Base-by-base conservation (phyloP, 1,284 basidiomycete species). In the Leccinum insolens region DNA sequence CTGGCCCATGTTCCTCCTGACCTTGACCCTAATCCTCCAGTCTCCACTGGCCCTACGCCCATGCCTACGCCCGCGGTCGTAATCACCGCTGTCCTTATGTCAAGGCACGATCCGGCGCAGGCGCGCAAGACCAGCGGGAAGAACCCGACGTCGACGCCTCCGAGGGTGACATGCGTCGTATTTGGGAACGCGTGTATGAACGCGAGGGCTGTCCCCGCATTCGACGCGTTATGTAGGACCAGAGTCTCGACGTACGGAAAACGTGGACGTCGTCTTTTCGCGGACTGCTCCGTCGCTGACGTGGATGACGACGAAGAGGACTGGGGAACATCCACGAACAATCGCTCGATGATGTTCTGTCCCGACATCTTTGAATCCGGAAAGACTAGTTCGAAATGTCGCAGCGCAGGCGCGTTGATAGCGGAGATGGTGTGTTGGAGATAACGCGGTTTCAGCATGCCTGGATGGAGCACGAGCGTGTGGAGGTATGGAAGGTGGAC, bases 381-480 rank as follows among this genome's bases (percentile, higher is more conserved):
- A 44, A 79, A 77, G 46, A 78, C 69, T 12, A 77, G 78, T 55
- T 77, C 78, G 28, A 77, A 78, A 31, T 77, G 78, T 46, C 73
- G 78, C 14, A 77, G 72, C 11, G 68, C 69, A 3, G 78, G 76
- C 0, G 74, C 78, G 17, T 71, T 68, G 28, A 76, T 74, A 41
- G 76, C 72, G 7, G 77, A 72, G 20, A 76, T 68, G 17, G 76
- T 75, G 37, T 78, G 71, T 62, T 78, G 78, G 61, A 78, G 66
- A 64, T 76, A 79, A 28, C 77, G 77, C 15, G 78, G 77, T 39
- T 79, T 79, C 62, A 79, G 55, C 41, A 77, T 70, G 6, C 76
- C 70, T 0, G 75, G 77, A 44, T 77, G 78, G 34, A 79, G 68
- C 59, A 76, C 71, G 63, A 76, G 70, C 6, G 71, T 77, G 31